These are phyloP conservation scores for Dendrobium officinale DNA, from an alignment of 106 monocot genomes.

Conservation along the genomic window DNA sequence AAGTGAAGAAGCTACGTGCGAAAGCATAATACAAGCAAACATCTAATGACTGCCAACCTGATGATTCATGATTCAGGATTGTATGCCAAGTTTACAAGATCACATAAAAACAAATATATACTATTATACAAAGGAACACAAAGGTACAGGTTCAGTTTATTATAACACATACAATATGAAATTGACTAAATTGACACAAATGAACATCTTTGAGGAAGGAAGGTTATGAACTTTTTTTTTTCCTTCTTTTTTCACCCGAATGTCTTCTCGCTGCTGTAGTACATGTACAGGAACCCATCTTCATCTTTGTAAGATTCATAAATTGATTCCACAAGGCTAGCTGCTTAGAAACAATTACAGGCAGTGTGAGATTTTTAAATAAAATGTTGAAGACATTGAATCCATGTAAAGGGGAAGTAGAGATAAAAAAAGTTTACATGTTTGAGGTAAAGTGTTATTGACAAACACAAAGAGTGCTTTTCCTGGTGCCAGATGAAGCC, in stretches of 20 bases:
- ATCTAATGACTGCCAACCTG: no score
- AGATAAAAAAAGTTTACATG: conserved; percentile 26
- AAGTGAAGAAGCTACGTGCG: no score
- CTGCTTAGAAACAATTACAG: conserved; percentile 11
- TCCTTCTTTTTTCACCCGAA: conserved; percentile 17
- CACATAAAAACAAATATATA: background rate
- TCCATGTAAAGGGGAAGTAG: background rate
- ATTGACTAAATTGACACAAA: background rate
- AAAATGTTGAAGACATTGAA: background rate
- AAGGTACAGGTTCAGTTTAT: background rate
- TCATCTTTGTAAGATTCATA: conserved; percentile 51
- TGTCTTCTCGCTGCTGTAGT: conserved; percentile 67
- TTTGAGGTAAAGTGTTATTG: conserved; percentile 75
- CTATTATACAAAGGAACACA: background rate
- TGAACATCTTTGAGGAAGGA: no score
- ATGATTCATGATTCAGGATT: no score
- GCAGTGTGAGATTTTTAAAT: background rate
- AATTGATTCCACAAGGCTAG: conserved; percentile 29
- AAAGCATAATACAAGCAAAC: no score
- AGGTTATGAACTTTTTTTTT: background rate
- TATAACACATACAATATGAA: background rate
- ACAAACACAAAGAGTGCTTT: conserved; percentile 91
- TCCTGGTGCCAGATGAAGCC: conserved; percentile 67
- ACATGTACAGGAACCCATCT: conserved; percentile 66
- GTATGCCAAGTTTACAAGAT: background rate